A percentile compares a stretch with the other conserved stretches of the same genome.
Conservation (phyloP, 306 rosid genomes). For the Styphnolobium japonicum region DNA sequence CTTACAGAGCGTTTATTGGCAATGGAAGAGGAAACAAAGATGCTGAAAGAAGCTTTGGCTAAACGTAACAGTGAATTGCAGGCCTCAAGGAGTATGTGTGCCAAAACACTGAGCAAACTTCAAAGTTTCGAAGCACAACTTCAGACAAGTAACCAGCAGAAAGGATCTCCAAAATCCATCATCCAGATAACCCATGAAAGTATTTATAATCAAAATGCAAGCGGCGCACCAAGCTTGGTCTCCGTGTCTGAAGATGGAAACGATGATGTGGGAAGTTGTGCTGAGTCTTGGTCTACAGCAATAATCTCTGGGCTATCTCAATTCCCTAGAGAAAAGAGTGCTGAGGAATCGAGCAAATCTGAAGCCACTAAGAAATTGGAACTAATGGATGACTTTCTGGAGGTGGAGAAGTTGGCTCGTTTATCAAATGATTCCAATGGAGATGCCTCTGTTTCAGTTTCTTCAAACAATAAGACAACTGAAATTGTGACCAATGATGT, state of each 20-base stretch:
- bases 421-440: conserved; percentile 61
- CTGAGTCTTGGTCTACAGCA: conserved; percentile 74
- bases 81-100: conserved; percentile 87
- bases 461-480: conserved; percentile 37
- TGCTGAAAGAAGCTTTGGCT: conserved; percentile 96
- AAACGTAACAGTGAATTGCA: conserved; percentile 96
- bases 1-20: conserved; percentile 81
- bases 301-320: conserved; percentile 60
- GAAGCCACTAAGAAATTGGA: conserved; percentile 71
- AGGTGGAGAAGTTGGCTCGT: conserved; percentile 95
- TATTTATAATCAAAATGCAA: conserved; percentile 64
- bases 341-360: conserved; percentile 56
- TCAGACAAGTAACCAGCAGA: conserved; percentile 59
- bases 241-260: conserved; percentile 96
- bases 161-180: conserved; percentile 71
- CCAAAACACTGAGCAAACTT: conserved; percentile 78
- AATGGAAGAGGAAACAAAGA: conserved; percentile 95
- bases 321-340: conserved; percentile 53
- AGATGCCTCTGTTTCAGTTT: conserved; percentile 40
- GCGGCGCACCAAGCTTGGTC: conserved; percentile 79
- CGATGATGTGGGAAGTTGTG: conserved; percentile 72
- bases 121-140: conserved; percentile 75
- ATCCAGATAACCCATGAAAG: conserved; percentile 59
- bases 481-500: conserved; percentile 40
- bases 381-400: conserved; percentile 98